Conservation (phyloP, 2,329 filamentous ascomycete species). For the Nemania sp. region DNA sequence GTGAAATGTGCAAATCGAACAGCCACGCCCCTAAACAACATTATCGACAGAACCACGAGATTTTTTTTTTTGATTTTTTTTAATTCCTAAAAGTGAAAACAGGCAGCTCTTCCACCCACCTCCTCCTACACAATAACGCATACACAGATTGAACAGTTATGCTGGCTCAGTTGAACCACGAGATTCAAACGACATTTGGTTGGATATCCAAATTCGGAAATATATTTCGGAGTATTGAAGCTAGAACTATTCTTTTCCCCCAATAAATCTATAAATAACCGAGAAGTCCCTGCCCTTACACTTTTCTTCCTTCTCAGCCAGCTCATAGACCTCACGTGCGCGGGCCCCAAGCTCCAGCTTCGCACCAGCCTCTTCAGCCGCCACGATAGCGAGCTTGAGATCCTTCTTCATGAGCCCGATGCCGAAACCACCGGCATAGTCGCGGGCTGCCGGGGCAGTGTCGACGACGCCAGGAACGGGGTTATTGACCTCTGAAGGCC, state of each 20-base stretch:
- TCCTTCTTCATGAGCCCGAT: slow-evolving; percentile 82
- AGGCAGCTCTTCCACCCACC: no score
- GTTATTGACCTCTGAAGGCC: slow-evolving; percentile 96
- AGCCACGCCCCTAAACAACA: no score
- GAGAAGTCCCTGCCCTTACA: slow-evolving; percentile 78
- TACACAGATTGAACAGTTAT: no score
- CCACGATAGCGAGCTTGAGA: slow-evolving; percentile 70
- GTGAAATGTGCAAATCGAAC: no score
- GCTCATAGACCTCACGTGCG: slow-evolving; percentile 69
- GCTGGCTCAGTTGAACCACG: no score
- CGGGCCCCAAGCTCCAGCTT: slow-evolving; percentile 65
- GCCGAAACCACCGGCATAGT: slow-evolving; percentile 78
- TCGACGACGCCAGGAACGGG: slow-evolving; percentile 84
- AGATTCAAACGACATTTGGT: no score
- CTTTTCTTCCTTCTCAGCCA: slow-evolving; percentile 61
- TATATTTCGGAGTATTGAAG: no score
- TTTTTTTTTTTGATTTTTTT: no score
- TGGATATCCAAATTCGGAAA: no score
- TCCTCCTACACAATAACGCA: no score
- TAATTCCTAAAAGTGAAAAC: no score
- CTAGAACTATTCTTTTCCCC: slow-evolving; percentile 53
- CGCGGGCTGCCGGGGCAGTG: slow-evolving; percentile 72
- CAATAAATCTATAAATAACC: slow-evolving; percentile 75
- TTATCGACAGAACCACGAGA: no score
- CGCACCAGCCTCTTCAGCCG: slow-evolving; percentile 68